Percentiles rank a stretch among this genome's conserved stretches.
Conservation (phyloP, 306 rosid species). For the Malus asiatica region DNA sequence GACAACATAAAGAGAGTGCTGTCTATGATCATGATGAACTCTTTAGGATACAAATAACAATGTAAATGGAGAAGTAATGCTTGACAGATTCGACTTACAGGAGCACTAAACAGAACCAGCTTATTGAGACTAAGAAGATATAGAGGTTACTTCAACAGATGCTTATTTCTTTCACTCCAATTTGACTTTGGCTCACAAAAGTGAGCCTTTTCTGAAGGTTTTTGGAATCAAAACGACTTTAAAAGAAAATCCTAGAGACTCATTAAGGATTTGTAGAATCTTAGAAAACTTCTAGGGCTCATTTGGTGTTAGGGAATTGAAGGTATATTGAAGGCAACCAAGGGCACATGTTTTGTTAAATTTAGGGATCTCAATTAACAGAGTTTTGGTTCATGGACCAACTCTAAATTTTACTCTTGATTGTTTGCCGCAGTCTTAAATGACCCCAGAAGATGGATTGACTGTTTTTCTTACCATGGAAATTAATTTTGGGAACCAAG, state of each 20-base stretch:
- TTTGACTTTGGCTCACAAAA: background rate
- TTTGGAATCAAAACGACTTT: background rate
- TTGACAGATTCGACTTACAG: background rate
- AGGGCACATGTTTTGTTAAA: no score
- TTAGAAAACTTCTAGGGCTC: background rate
- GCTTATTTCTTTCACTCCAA: background rate
- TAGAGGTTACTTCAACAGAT: background rate
- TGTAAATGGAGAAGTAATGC: background rate
- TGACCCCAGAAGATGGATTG: background rate
- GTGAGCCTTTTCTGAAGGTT: background rate
- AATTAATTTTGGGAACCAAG: slow-evolving; percentile 1
- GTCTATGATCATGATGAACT: background rate
- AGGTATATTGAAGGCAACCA: no score
- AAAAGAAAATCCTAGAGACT: background rate
- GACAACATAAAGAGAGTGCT: background rate
- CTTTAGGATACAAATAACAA: background rate
- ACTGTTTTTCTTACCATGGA: background rate
- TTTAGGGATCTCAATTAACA: no score
- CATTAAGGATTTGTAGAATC: background rate
- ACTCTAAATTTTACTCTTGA: background rate
- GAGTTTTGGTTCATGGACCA: no score
- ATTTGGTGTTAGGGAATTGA: no score
- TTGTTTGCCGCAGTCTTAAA: background rate
- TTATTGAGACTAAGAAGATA: background rate
- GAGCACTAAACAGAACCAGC: background rate